Evolutionary conservation across 1,284 basidiomycete species (phyloP).

Genomic region (Cutaneotrichosporon mucoides): DNA sequence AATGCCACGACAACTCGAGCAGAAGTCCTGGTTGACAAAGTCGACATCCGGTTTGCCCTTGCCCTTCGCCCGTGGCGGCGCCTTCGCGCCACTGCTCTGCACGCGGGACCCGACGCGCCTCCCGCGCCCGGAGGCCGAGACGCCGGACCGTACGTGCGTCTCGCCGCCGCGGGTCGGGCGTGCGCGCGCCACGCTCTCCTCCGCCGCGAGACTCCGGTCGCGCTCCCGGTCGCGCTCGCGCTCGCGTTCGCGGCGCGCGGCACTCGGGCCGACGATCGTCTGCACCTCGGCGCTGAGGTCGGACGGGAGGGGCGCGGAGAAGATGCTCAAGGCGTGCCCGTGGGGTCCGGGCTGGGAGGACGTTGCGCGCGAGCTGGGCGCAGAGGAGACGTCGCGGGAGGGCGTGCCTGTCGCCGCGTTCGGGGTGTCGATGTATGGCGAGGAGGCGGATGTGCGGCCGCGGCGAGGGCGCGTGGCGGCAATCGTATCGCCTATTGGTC

Average conservation of each 20-base stretch:
- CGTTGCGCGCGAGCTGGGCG: constrained; percentile 15
- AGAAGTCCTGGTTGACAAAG: constrained; percentile 79
- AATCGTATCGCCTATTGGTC: background rate
- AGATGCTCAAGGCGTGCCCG: constrained; percentile 27
- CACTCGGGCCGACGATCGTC: constrained; percentile 16
- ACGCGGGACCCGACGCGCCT: constrained; percentile 34
- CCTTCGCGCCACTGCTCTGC: constrained; percentile 1
- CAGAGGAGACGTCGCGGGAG: constrained; percentile 16
- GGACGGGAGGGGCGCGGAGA: constrained; percentile 24
- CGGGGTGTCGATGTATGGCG: constrained; percentile 3
- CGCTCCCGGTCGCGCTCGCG: background rate
- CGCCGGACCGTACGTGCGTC: constrained; percentile 32
- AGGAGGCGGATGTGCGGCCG: constrained; percentile 4
- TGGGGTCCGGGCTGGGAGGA: background rate
- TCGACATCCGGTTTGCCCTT: constrained; percentile 32
- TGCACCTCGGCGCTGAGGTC: constrained; percentile 20
- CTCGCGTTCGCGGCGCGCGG: constrained; percentile 7
- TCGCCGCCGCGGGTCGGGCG: constrained; percentile 23
- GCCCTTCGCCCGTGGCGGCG: constrained; percentile 4
- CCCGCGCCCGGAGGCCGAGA: constrained; percentile 39
- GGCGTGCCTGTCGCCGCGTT: constrained; percentile 1
- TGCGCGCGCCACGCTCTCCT: background rate
- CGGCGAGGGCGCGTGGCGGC: constrained; percentile 12
- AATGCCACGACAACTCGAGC: constrained; percentile 74
- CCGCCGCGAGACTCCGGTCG: background rate